These are phyloP conservation scores for Tulasnella sp. DNA, from an alignment of 768 basidiomycete species.

Conservation along the genomic window DNA sequence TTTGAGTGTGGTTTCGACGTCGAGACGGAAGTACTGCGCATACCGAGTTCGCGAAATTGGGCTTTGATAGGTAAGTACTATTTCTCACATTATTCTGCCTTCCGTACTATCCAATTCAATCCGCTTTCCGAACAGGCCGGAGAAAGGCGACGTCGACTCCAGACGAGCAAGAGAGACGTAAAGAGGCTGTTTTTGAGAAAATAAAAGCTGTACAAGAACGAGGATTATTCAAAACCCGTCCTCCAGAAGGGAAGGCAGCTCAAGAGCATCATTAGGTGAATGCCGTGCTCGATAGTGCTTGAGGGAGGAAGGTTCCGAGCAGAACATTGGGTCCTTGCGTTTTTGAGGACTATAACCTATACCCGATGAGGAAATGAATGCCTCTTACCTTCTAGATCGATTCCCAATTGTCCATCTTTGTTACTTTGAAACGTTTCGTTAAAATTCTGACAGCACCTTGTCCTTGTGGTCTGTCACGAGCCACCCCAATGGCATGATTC, in stretches of 20 bases:
- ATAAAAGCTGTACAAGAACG: constrained; percentile 54
- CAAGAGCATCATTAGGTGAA: not conserved
- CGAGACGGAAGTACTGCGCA: constrained; percentile 80
- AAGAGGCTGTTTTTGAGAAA: constrained; percentile 50
- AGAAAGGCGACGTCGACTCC: constrained; percentile 36
- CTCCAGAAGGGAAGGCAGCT: constrained; percentile 39
- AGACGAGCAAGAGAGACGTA: constrained; percentile 38
- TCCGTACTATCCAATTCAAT: not conserved
- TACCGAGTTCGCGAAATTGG: constrained; percentile 94
- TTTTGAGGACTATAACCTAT: too few species aligned
- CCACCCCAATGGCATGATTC: too few species aligned
- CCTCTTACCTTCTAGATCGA: too few species aligned
- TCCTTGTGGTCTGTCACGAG: too few species aligned
- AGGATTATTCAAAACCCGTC: constrained; percentile 57
- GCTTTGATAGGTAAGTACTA: constrained; percentile 76
- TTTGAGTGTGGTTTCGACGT: constrained; percentile 75
- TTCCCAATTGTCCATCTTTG: too few species aligned
- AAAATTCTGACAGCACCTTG: too few species aligned
- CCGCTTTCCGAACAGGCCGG: constrained; percentile 34
- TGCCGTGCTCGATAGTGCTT: not conserved
- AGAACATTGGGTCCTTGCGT: not conserved
- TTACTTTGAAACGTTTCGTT: too few species aligned
- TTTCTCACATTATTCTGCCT: not conserved
- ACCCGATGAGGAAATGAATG: too few species aligned
- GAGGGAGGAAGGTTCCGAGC: not conserved